A percentile compares a stretch with the other conserved stretches of the same genome.
These are phyloP conservation scores for Nakazawaea peltata DNA, from an alignment of 805 yeast genomes.

Conservation along the genomic window DNA sequence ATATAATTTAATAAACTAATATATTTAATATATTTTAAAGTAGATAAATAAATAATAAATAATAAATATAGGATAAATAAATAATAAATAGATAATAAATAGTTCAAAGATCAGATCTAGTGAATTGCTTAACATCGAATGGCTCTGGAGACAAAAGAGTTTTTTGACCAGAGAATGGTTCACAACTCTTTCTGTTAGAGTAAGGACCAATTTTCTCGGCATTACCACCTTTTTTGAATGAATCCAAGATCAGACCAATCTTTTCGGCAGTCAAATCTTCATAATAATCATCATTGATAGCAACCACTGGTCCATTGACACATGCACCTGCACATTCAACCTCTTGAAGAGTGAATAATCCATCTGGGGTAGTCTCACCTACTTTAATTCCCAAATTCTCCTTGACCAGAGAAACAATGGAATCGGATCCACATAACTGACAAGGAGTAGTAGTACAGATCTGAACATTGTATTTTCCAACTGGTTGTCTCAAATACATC, in stretches of 20 bases:
- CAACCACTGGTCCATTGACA: conserved; percentile 86
- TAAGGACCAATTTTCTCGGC: conserved; percentile 60
- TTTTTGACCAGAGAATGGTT: conserved; percentile 66
- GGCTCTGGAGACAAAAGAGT: conserved; percentile 56
- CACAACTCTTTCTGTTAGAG: conserved; percentile 62
- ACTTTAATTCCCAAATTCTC: conserved; percentile 56
- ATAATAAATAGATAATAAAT: background rate
- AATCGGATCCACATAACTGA: conserved; percentile 76
- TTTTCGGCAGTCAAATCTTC: conserved; percentile 74
- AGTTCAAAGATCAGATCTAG: conserved; percentile 58
- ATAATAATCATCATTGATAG: conserved; percentile 72
- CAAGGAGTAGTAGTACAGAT: conserved; percentile 90
- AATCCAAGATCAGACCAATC: conserved; percentile 52
- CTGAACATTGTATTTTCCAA: conserved; percentile 79
- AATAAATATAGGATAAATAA: conserved; percentile 2
- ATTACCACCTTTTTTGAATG: conserved; percentile 54
- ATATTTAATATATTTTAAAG: no score
- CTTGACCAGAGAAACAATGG: conserved; percentile 63
- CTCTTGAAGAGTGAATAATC: conserved; percentile 72
- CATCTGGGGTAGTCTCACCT: conserved; percentile 72
- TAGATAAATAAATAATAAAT: conserved; percentile 1
- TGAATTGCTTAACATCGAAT: conserved; percentile 57
- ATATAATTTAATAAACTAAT: no score
- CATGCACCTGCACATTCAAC: conserved; percentile 92
- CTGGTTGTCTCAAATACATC: conserved; percentile 80